These are phyloP conservation scores for Tricholoma hemisulphureum DNA, from an alignment of 768 basidiomycete genomes.

Conservation along the genomic window DNA sequence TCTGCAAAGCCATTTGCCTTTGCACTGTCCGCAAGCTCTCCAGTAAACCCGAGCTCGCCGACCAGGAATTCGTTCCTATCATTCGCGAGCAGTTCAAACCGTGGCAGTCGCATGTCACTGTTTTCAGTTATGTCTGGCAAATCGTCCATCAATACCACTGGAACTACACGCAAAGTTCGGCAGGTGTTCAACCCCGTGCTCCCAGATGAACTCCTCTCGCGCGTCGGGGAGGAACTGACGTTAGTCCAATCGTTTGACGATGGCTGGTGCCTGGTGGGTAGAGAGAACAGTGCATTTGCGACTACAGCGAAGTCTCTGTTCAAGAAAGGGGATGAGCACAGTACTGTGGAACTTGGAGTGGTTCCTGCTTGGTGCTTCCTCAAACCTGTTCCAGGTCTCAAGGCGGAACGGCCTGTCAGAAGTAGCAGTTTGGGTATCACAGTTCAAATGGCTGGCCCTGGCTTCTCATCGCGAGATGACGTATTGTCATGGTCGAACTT, in stretches of 20 bases:
- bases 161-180: slow-evolving; percentile 51
- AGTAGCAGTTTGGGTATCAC: slow-evolving; percentile 63
- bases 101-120: slow-evolving; percentile 40
- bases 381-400: slow-evolving; percentile 57
- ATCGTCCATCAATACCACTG: slow-evolving; percentile 30
- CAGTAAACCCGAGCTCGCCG: slow-evolving; percentile 13
- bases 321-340: slow-evolving; percentile 26
- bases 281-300: slow-evolving; percentile 39
- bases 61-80: slow-evolving; percentile 8
- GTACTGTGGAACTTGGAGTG: slow-evolving; percentile 63
- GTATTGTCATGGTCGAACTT: slow-evolving; percentile 76
- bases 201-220: slow-evolving; percentile 65
- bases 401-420: slow-evolving; percentile 63
- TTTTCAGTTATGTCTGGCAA: slow-evolving; percentile 37
- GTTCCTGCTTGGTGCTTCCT: slow-evolving; percentile 79
- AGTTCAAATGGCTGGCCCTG: slow-evolving; percentile 47
- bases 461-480: slow-evolving; percentile 42
- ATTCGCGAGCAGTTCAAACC: slow-evolving; percentile 28
- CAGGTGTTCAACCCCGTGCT: slow-evolving; percentile 69
- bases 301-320: slow-evolving; percentile 40
- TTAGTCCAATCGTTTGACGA: slow-evolving; percentile 72
- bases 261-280: slow-evolving; percentile 75
- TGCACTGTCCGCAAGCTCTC: slow-evolving; percentile 29
- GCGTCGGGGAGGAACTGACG: slow-evolving; percentile 56
- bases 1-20: slow-evolving; percentile 41